Base-by-base conservation (phyloP, 129 eudicot species). In the Erigeron canadensis region DNA sequence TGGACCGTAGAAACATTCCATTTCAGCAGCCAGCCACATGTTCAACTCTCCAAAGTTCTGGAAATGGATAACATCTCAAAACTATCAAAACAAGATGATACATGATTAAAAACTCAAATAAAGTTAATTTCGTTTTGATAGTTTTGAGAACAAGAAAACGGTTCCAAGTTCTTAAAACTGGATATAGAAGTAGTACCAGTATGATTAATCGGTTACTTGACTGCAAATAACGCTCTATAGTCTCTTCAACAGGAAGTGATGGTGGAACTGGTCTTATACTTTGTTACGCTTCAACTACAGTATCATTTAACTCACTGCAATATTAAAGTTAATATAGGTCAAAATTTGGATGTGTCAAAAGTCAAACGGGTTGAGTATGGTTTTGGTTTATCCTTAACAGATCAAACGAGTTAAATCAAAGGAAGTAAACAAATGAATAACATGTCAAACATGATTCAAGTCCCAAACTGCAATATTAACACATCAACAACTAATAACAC, bases 11-110 rank as follows among this genome's bases (percentile, higher is more conserved):
- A 70, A 94, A 94, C 97, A 94, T 94, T 50, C 99, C 99, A 67
- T 94, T 86, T 94, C 97, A 59, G 99, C 99, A 5, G 97, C 99
- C 81, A 94, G 73, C 99, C 99, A 94, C 97, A 94, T 79, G 86
- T 90, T 75, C 73, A 37, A 90, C 72, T 87, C 89, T 16, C 84
- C 77, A 45, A 90, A 94, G 81, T 90, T 94, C 99, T 94, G 84
- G 63, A 34, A 41, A 51, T 41, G 61, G 79, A 65, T 51, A 67
- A 68, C 65, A 34, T 23, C 58, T 43, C 63, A n/a, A 23, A 23
- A 23, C 34, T 23, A 23, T 23, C 2, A 2, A 23, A 23, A n/a
- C n/a, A n/a, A n/a, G n/a, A n/a, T n/a, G n/a, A n/a, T 16, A 23
- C 8, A 5, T 5, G n/a, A 62, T 62, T 6, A 5, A 70, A 63